Evolutionary conservation across 768 basidiomycete species (phyloP), one percentile per base, ranked within the genome.

Genomic region (Lactarius trivialis): DNA sequence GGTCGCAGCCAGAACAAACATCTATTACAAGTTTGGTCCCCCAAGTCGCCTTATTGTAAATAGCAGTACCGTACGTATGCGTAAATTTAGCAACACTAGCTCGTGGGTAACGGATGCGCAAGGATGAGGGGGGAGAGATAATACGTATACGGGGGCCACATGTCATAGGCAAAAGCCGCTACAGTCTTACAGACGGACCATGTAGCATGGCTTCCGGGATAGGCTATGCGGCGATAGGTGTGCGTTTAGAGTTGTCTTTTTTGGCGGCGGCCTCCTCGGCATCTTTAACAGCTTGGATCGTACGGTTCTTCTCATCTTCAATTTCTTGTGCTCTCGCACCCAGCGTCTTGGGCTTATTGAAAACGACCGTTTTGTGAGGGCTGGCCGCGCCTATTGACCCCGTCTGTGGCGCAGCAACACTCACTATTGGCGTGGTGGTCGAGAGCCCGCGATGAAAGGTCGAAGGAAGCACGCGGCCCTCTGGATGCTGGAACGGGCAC

Each of bases 401-500:
- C 2, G 85, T 75, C 72, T 84, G 85, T 7, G 88, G 86, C 0
- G 78, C 79, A 6, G 77, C 71, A 0, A 89, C 82, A 56, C 70
- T 87, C 43, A 88, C 84, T 65, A 88, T 67, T 7, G 86, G 85
- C 0, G 82, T 81, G 30, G 74, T 78, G 4, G 81, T 77, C 17
- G 83, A 79, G 30, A 93, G 73, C 0, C 91, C 90, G 24, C 89
- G 86, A 70, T 93, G 89, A 80, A 93, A 93, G 14, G 85, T 77
- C 3, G 84, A 78, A 3, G 91, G 91, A 8, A 92, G 78, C 26
- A 89, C 88, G 14, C 91, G 87, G 11, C 88, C 89, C 60, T 90
- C 85, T 0, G 96, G 96, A 71, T 99, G 96, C 65, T 90, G 85
- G 80, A 88, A 99, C 28, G 77, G 71, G 68, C 82, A 84, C 59